Conservation (phyloP, 2,329 filamentous ascomycete genomes). For the Paraphoma sp. region DNA sequence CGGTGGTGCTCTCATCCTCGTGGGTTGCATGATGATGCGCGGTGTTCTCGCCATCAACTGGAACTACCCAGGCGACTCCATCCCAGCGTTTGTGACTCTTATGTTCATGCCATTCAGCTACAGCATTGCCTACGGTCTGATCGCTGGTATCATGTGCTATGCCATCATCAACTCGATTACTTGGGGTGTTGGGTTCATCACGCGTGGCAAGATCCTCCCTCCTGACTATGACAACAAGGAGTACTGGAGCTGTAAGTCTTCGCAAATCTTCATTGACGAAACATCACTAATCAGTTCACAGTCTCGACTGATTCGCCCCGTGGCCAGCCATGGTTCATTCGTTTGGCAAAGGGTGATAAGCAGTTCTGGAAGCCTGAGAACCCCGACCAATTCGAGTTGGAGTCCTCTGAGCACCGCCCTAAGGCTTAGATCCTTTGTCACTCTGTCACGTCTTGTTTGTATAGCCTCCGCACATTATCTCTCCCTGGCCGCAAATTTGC, state of each 20-base stretch:
- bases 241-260: constrained; percentile 36
- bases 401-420: constrained; percentile 16
- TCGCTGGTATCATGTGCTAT: constrained; percentile 79
- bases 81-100: constrained; percentile 84
- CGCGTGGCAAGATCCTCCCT: constrained; percentile 24
- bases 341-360: constrained; percentile 29
- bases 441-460: neutral
- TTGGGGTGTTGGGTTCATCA: constrained; percentile 47
- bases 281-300: constrained; percentile 7
- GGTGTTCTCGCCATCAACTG: constrained; percentile 86
- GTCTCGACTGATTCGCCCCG: constrained; percentile 29
- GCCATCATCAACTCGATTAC: constrained; percentile 74
- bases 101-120: constrained; percentile 90
- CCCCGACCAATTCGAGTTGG: constrained; percentile 30
- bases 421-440: constrained; percentile 4
- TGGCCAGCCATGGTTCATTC: constrained; percentile 35
- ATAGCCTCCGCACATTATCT: neutral
- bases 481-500: too few relatives aligned
- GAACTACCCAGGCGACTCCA: constrained; percentile 78
- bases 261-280: neutral
- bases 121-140: constrained; percentile 85
- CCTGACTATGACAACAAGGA: constrained; percentile 37
- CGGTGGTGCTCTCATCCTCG: constrained; percentile 83
- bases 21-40: constrained; percentile 84
- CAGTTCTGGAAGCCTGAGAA: constrained; percentile 29